Evolutionary conservation across 2,329 filamentous ascomycete genomes (phyloP).

Genomic region (Emericellopsis cladophorae): DNA sequence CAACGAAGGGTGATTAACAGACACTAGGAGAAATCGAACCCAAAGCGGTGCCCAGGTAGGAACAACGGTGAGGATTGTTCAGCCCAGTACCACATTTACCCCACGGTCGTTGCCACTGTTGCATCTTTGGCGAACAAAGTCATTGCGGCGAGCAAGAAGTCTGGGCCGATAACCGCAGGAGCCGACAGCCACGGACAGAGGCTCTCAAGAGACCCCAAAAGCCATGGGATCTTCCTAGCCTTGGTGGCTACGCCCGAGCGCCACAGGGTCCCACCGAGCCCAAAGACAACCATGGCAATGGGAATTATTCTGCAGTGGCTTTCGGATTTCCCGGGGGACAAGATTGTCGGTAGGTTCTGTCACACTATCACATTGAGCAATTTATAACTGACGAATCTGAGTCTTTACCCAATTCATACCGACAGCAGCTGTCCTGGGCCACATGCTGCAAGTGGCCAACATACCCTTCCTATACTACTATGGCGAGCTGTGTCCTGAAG

Average conservation of each 20-base stretch:
- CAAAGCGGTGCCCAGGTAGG: too few species aligned
- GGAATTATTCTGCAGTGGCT: slow-evolving; percentile 18
- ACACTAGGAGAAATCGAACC: too few species aligned
- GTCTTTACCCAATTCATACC: slow-evolving; percentile 23
- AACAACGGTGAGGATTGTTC: too few species aligned
- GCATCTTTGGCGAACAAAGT: too few species aligned
- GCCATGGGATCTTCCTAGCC: slow-evolving; percentile 11
- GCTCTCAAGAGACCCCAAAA: background rate
- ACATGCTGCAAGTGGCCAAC: slow-evolving; percentile 14
- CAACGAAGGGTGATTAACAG: too few species aligned
- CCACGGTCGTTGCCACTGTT: too few species aligned
- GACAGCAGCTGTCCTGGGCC: slow-evolving; percentile 19
- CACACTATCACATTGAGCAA: background rate
- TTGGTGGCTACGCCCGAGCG: background rate
- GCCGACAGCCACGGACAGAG: too few species aligned
- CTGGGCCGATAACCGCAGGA: too few species aligned
- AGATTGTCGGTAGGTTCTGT: slow-evolving; percentile 21
- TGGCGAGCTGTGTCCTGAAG: slow-evolving; percentile 7
- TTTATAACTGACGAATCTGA: slow-evolving; percentile 4
- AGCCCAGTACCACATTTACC: too few species aligned
- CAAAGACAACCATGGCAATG: slow-evolving; percentile 18
- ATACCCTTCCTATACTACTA: slow-evolving; percentile 25
- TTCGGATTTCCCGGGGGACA: slow-evolving; percentile 16
- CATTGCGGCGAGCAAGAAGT: too few species aligned
- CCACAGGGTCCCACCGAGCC: slow-evolving; percentile 9